Evolutionary conservation across 1,139 yeast species (phyloP), one percentile per base, ranked within the genome.

Genomic region (Candida tropicalis): DNA sequence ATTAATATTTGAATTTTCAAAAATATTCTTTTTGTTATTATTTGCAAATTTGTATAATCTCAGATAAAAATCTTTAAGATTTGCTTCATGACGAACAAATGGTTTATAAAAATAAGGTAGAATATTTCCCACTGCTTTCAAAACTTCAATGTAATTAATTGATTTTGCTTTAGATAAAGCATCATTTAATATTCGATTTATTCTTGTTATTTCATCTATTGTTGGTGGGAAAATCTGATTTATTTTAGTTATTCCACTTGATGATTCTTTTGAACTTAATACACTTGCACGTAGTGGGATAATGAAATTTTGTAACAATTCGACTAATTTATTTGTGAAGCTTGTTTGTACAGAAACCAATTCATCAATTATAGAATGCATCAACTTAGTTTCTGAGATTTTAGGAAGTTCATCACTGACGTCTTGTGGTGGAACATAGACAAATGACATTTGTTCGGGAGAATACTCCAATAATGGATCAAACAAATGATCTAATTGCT

Each of bases 81-180:
- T 96, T 7, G 97, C 97, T 62, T 90, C 96, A 60, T 91, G 97
- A 47, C 97, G 75, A 70, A 90, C 87, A 53, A 87, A 87, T 0
- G 97, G 96, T 58, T 89, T 87, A 66, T 88, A 91, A 59, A 90
- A 90, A 60, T 88, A 89, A 0, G 97, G 97, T 20, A 91, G 72
- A 0, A 93, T 82, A 48, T 79, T 74, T 2, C 89, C 93, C 57
- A 93, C 77, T 0, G 93, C 96, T 50, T 79, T 82, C 45, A 91
- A 62, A 5, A 88, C 73, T 60, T 91, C 97, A n/a, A 59, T 50
- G 49, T 79, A 81, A 3, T 97, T 97, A 57, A 63, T 79, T 0
- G 83, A 79, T 2, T 72, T 58, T 0, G 97, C 95, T 16, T 77
- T 67, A 42, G 78, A 79, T 45, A 91, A 66, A 16, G 95, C 80